Evolutionary conservation across 2,329 filamentous ascomycete species (phyloP).

Genomic region (Rhinocladiella similis): DNA sequence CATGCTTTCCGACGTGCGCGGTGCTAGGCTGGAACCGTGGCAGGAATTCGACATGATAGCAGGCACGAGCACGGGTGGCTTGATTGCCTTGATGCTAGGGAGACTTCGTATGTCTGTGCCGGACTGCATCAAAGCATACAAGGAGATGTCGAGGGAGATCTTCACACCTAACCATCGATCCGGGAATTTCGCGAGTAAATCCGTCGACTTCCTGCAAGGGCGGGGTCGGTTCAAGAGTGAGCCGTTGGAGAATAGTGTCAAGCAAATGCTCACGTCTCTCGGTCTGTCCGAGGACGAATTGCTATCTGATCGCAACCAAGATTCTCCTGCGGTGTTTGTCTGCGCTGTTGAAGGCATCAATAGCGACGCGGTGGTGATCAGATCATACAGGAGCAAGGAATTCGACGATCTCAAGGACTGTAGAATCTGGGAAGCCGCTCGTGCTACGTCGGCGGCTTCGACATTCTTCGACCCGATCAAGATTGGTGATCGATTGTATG

Average conservation of each 20-base stretch:
- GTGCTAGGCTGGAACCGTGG: conserved; percentile 2
- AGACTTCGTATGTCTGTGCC: conserved; percentile 36
- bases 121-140: conserved; percentile 36
- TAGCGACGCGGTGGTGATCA: conserved; percentile 4
- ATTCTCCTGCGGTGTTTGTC: neutral
- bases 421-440: conserved; percentile 32
- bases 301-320: neutral
- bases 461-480: conserved; percentile 33
- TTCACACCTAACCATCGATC: conserved; percentile 25
- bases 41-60: conserved; percentile 16
- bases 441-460: conserved; percentile 35
- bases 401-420: conserved; percentile 3
- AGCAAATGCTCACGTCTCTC: neutral
- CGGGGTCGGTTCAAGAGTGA: neutral
- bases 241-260: neutral
- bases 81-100: conserved; percentile 42
- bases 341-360: conserved; percentile 2
- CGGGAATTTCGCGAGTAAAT: neutral
- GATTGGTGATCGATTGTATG: conserved; percentile 12
- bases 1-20: neutral
- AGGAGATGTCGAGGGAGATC: conserved; percentile 28
- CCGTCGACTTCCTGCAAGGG: neutral
- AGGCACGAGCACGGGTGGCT: conserved; percentile 22
- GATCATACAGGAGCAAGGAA: conserved; percentile 4
- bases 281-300: conserved; percentile 3